These are phyloP conservation scores for Sphagnurus paluster DNA, from an alignment of 1,284 basidiomycete species.

Conservation along the genomic window DNA sequence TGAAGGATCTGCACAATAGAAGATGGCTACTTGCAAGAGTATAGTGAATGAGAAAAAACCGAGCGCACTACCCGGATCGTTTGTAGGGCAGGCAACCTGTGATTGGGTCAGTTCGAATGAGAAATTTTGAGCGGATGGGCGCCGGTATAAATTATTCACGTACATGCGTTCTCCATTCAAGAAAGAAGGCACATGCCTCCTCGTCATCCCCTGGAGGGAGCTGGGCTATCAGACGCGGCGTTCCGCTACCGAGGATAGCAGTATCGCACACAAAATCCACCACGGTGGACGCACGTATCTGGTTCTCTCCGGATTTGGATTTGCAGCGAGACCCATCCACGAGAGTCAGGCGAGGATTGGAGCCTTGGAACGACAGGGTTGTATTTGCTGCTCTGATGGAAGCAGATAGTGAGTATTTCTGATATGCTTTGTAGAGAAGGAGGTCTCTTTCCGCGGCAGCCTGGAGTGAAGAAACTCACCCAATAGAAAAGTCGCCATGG, in stretches of 20 bases:
- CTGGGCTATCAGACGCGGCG: conserved; percentile 59
- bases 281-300: conserved; percentile 56
- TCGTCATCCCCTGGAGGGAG: conserved; percentile 62
- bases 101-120: conserved; percentile 4
- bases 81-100: conserved; percentile 66
- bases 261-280: conserved; percentile 73
- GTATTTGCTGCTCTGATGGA: conserved; percentile 43
- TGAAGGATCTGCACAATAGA: too few relatives aligned
- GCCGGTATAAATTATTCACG: conserved; percentile 24
- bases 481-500: conserved; percentile 71
- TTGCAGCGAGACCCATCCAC: conserved; percentile 62
- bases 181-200: conserved; percentile 61
- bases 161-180: conserved; percentile 76
- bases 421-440: neutral
- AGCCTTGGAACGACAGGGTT: conserved; percentile 51
- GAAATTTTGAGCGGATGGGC: conserved; percentile 5
- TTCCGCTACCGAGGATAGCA: conserved; percentile 43
- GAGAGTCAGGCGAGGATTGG: conserved; percentile 48
- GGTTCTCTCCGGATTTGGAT: conserved; percentile 38
- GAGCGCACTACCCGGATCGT: conserved; percentile 50
- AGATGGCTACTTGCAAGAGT: neutral
- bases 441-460: neutral
- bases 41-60: conserved; percentile 39
- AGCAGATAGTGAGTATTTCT: neutral
- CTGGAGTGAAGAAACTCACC: conserved; percentile 44